A percentile compares a stretch with the other conserved stretches of the same genome.
These are phyloP conservation scores for Pterocarpus santalinus DNA, from an alignment of 306 rosid species.

Conservation along the genomic window DNA sequence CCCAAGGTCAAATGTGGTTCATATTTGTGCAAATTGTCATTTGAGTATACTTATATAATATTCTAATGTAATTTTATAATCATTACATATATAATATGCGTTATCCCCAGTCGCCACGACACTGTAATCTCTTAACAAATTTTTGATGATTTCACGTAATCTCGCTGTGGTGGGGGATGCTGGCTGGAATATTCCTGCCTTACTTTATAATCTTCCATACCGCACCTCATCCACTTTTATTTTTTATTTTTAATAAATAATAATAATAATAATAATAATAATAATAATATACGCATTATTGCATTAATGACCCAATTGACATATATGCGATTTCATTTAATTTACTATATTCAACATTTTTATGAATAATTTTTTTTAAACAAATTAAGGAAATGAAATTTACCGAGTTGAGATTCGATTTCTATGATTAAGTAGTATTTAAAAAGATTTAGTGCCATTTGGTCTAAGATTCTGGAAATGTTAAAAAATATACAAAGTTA, in stretches of 20 bases:
- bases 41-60: background rate
- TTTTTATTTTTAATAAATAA: background rate
- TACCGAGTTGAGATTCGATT: background rate
- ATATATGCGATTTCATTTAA: background rate
- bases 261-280: background rate
- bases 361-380: background rate
- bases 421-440: too few relatives aligned
- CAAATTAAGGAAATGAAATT: background rate
- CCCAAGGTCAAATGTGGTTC: background rate
- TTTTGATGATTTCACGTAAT: constrained; percentile 36
- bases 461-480: too few relatives aligned
- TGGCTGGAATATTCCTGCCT: constrained; percentile 45
- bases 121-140: background rate
- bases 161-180: background rate
- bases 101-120: constrained; percentile 17
- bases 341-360: background rate
- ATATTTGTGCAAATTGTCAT: background rate
- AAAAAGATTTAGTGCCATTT: too few relatives aligned
- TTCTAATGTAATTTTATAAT: background rate
- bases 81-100: background rate
- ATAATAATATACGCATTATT: background rate
- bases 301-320: too few relatives aligned
- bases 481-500: too few relatives aligned
- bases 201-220: constrained; percentile 6
- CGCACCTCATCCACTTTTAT: background rate